Base-by-base conservation (phyloP, 768 basidiomycete species). In the Hygrocybe coccinea region DNA sequence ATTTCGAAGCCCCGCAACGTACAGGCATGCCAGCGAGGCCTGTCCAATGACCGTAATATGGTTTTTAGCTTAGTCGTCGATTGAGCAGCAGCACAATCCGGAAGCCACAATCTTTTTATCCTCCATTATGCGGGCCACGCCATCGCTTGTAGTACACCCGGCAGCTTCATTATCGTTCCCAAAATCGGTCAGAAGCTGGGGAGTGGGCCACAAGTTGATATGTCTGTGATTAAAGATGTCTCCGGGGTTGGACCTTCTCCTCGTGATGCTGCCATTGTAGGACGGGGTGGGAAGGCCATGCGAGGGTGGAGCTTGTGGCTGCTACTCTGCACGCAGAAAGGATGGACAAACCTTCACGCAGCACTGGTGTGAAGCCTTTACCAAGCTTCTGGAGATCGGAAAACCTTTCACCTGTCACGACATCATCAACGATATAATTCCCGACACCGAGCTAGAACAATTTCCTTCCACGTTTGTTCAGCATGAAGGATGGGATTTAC, bases 331-430 rank as follows among this genome's bases (percentile, higher is more conserved):
- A 52, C 24, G 41, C 55, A 56, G 55, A 56, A 33, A 52, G 41
- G 58, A 59, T 56, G 50, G 55, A 56, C 50, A 3, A 33, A 59
- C 55, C 37, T 56, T 59, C 55, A 59, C 54, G 25, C 55, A 59
- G 55, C 58, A 59, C 58, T 59, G 58, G 58, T 59, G 49, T 41
- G 50, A 59, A 56, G 55, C 55, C 55, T 59, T 56, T 59, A 59
- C 58, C 55, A 56, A 37, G 50, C 58, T 51, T 59, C 41, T 56
- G 58, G 50, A 50, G 55, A 49, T 56, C 29, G 50, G 58, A 59
- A 50, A 58, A 58, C 56, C 52, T 54, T 58, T 58, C 56, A 58
- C 56, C 52, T 58, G 52, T 49, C 53, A 58, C 45, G 52, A 58
- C 46, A 50, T 58, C 49, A 37, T 51, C 50, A 51, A 51, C 29